Evolutionary conservation across 192 early-diverging fungal genomes (phyloP).

Genomic region (Spinellus fusiger): DNA sequence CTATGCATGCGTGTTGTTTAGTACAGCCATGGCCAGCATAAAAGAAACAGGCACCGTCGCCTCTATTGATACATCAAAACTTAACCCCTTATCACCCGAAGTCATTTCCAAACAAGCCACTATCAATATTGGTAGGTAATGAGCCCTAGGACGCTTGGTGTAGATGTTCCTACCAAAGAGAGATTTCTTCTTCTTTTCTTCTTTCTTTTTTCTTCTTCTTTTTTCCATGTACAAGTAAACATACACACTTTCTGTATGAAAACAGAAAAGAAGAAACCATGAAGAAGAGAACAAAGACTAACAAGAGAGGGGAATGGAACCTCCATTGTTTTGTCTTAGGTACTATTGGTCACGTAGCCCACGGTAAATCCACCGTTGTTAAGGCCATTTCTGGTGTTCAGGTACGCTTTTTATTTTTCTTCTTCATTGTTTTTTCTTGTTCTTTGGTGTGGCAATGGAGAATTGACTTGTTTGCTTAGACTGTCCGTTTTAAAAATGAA

Average conservation of each 20-base stretch:
- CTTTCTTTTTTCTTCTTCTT: too few species aligned
- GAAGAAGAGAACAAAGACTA: background rate
- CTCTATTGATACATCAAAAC: constrained; percentile 40
- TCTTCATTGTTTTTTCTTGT: too few species aligned
- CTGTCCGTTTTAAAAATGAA: constrained; percentile 97
- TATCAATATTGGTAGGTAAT: constrained; percentile 90
- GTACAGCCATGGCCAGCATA: too few species aligned
- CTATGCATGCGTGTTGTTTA: too few species aligned
- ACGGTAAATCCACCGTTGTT: constrained; percentile 99
- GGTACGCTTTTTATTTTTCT: constrained; percentile 27
- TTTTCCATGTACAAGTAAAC: too few species aligned
- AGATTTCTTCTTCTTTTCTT: background rate
- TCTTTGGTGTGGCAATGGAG: background rate
- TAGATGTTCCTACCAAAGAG: background rate
- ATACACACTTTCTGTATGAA: background rate
- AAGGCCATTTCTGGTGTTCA: constrained; percentile 98
- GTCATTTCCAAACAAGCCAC: constrained; percentile 98
- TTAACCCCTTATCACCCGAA: constrained; percentile 84
- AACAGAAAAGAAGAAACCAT: background rate
- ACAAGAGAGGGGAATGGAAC: background rate
- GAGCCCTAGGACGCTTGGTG: background rate
- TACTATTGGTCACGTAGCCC: constrained; percentile 99
- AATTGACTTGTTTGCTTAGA: constrained; percentile 33
- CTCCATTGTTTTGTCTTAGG: constrained; percentile 41
- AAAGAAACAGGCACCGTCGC: too few species aligned